Conservation (phyloP, 495 filamentous ascomycete genomes). For the Aspergillus affinis region DNA sequence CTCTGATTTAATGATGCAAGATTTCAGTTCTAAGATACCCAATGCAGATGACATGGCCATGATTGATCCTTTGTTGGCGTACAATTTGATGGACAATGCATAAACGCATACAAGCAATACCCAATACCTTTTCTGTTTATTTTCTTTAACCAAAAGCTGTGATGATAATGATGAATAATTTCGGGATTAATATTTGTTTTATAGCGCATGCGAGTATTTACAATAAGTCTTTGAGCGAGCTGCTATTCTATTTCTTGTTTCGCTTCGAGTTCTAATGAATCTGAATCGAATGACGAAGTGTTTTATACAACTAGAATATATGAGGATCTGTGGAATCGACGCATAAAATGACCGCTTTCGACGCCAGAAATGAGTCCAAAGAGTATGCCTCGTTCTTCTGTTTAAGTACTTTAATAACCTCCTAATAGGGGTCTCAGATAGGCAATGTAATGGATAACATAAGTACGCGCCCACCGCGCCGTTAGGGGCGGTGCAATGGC, state of each 20-base stretch:
- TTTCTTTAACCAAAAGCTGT: not conserved
- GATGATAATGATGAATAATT: not conserved
- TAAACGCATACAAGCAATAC: conserved; percentile 1
- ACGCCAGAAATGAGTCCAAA: too few species aligned
- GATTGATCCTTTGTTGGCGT: conserved; percentile 38
- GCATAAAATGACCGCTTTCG: too few species aligned
- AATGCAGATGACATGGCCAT: conserved; percentile 32
- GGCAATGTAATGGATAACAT: too few species aligned
- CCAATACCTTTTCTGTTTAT: too few species aligned
- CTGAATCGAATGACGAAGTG: too few species aligned
- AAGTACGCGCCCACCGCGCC: too few species aligned
- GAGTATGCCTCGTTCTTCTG: too few species aligned
- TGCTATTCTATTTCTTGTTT: not conserved
- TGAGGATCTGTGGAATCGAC: too few species aligned
- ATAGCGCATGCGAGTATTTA: not conserved
- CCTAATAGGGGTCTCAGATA: too few species aligned
- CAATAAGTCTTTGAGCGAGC: not conserved
- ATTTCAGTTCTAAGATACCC: conserved; percentile 34
- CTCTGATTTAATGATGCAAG: conserved; percentile 34
- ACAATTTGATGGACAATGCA: conserved; percentile 28
- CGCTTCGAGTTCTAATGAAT: not conserved
- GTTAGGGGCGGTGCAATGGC: too few species aligned
- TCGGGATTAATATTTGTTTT: conserved; percentile 4
- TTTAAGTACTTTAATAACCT: too few species aligned
- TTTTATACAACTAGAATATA: too few species aligned